Base-by-base conservation (phyloP, 2,329 filamentous ascomycete species). In the Hypocreales sp. region DNA sequence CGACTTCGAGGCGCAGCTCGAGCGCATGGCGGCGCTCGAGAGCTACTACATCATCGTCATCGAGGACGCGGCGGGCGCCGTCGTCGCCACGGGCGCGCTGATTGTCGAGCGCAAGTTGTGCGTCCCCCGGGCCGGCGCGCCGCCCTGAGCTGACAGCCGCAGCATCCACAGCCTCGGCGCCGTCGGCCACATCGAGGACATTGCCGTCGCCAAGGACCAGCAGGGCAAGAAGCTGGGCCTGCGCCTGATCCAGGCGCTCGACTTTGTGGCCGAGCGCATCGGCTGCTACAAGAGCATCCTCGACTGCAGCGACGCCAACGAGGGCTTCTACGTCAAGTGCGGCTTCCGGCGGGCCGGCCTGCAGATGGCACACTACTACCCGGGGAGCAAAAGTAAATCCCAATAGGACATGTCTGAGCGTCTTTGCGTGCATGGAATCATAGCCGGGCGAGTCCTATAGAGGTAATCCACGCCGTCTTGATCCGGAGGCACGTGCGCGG, bases 301-400 rank as follows among this genome's bases (percentile, higher is more conserved):
- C 38, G 87, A 95, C 55, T 98, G 90, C 62, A 92, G 80, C 39
- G 87, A 94, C 55, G 72, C 79, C 42, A 98, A 95, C 51, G 84
- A 93, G 55, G 87, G 86, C 14, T 95, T 98, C 62, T 98, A 98
- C 53, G 67, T 93, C 53, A 95, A 95, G 67, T 95, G 90, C 56
- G 87, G 87, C 32, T 95, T 92, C 56, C 79, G 83, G 56, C 66
- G 83, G 35, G 87, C 84, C 16, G 90, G 90, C 11, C 59, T 94
- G 31, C 82, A 98, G 58, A 95, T 98, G 90, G 84, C 87, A 23
- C 83, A 93, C 61, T 93, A 93, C 57, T 90, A 92, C 50, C 83
- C 77, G 32, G 52, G 45, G 25, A 48, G 51, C 40, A 66, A 66
- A 48, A 59, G 53, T 50, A 65, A 64, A 46, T 36, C 43, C 12